These are phyloP conservation scores for Wickerhamomyces strasburgensis DNA, from an alignment of 805 yeast genomes.

Conservation along the genomic window DNA sequence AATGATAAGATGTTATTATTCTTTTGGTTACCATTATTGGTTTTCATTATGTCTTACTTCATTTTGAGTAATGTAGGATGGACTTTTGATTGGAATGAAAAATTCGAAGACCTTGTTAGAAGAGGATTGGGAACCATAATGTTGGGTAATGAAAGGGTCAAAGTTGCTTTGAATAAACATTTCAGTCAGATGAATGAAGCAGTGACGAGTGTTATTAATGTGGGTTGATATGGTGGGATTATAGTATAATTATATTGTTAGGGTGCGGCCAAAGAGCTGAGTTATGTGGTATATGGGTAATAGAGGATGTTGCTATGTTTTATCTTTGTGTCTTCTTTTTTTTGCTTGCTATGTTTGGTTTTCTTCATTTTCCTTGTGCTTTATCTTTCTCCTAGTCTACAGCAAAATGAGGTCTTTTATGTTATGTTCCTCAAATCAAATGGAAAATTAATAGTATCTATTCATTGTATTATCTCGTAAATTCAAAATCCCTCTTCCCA, in stretches of 20 bases:
- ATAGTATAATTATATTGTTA: neutral
- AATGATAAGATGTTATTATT: slow-evolving; percentile 83
- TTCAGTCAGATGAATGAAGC: slow-evolving; percentile 39
- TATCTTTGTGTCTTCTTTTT: neutral
- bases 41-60: slow-evolving; percentile 47
- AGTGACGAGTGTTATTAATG: slow-evolving; percentile 28
- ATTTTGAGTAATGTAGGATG: slow-evolving; percentile 33
- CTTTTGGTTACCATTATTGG: slow-evolving; percentile 83
- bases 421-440: no score
- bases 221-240: slow-evolving; percentile 9
- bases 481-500: no score
- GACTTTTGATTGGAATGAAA: slow-evolving; percentile 29
- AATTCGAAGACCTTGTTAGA: slow-evolving; percentile 37
- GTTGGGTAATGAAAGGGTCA: slow-evolving; percentile 49
- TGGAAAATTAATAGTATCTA: no score
- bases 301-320: neutral
- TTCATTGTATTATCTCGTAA: no score
- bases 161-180: slow-evolving; percentile 34
- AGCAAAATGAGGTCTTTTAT: no score
- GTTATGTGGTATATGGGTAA: neutral
- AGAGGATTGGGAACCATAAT: slow-evolving; percentile 41
- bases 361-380: no score
- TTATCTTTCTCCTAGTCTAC: no score
- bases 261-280: neutral
- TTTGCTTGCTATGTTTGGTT: no score